Evolutionary conservation across 176 grass and related monocot species (phyloP).

Genomic region (Bolboschoenus planiculmis): DNA sequence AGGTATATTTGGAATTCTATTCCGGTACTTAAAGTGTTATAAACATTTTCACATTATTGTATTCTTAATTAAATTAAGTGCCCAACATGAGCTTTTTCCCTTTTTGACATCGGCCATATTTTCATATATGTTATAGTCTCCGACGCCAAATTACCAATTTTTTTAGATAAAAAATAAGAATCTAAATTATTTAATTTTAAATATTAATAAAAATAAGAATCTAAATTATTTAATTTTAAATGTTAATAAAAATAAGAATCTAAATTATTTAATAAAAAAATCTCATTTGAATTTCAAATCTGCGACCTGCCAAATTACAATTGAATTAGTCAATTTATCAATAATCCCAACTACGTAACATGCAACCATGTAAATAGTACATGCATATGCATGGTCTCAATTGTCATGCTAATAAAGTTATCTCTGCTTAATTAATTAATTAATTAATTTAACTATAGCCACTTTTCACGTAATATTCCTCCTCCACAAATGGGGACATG

Average conservation of each 20-base stretch:
- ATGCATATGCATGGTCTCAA: neutral
- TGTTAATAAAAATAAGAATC: too few species aligned
- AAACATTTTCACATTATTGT: too few species aligned
- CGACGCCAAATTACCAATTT: too few species aligned
- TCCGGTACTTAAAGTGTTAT: neutral
- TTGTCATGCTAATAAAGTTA: neutral
- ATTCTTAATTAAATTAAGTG: too few species aligned
- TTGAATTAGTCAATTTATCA: neutral
- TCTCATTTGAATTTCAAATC: too few species aligned
- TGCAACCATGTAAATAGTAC: neutral
- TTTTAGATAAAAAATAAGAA: too few species aligned
- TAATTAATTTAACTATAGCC: neutral
- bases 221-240: too few species aligned
- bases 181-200: too few species aligned
- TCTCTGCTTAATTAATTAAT: neutral
- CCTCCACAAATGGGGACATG: neutral
- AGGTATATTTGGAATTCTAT: neutral
- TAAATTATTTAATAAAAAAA: too few species aligned
- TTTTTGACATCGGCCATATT: neutral
- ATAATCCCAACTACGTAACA: neutral
- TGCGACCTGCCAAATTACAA: neutral
- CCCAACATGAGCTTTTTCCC: neutral
- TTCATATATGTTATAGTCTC: neutral
- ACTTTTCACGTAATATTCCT: constrained; percentile 3
- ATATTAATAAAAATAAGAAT: too few species aligned